Percentiles rank a stretch among this genome's conserved stretches.
Conservation (phyloP, 2,329 filamentous ascomycete genomes). For the Dactylellina leptospora region DNA sequence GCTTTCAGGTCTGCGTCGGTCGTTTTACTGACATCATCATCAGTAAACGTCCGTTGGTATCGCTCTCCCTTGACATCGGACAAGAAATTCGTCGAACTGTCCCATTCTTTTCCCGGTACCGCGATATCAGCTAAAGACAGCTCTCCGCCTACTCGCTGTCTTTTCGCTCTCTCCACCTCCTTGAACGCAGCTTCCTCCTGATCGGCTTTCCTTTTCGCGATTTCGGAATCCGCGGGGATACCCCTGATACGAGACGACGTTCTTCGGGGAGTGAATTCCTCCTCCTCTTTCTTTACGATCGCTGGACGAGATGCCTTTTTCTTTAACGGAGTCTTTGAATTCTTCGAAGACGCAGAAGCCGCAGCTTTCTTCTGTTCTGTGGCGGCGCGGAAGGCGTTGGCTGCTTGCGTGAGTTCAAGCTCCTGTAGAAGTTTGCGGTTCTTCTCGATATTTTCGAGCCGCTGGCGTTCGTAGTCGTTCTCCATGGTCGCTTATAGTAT, state of each 20-base stretch:
- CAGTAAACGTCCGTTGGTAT: constrained; percentile 82
- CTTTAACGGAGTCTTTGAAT: constrained; percentile 1
- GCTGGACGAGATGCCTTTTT: constrained; percentile 59
- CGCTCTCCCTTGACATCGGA: constrained; percentile 71
- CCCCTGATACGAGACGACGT: constrained; percentile 71
- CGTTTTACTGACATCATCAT: constrained; percentile 82
- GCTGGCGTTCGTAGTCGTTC: constrained; percentile 58
- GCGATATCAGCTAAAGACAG: constrained; percentile 78
- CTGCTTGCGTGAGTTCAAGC: constrained; percentile 56
- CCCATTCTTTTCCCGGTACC: constrained; percentile 76
- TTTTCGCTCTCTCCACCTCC: constrained; percentile 69
- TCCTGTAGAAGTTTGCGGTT: constrained; percentile 58
- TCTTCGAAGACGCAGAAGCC: constrained; percentile 6
- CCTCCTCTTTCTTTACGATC: constrained; percentile 70
- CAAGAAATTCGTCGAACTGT: constrained; percentile 71
- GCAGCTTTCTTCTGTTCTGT: constrained; percentile 41
- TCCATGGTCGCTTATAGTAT: constrained; percentile 32
- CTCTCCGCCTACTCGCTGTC: constrained; percentile 71
- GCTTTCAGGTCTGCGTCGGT: constrained; percentile 77
- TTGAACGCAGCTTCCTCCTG: constrained; percentile 69
- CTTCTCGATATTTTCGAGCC: constrained; percentile 58
- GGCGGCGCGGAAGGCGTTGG: constrained; percentile 47
- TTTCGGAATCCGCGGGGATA: constrained; percentile 72
- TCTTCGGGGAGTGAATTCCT: constrained; percentile 66
- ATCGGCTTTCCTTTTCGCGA: constrained; percentile 74